Evolutionary conservation across 1,139 yeast species (phyloP).

Genomic region (Saccharomyces uvarum): DNA sequence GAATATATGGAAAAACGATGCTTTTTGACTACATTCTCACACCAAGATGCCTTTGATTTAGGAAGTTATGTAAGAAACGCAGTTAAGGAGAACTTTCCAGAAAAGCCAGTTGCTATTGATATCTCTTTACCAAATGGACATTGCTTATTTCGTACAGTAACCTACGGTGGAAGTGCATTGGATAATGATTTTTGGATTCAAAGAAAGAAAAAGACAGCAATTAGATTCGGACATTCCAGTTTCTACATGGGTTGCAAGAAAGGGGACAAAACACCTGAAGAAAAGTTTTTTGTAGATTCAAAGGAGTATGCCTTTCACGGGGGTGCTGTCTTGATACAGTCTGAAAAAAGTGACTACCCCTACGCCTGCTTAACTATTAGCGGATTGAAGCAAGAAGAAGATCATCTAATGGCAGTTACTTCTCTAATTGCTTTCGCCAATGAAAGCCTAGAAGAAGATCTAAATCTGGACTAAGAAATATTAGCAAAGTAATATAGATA

Average conservation of each 20-base stretch:
- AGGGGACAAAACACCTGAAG: conserved; percentile 23
- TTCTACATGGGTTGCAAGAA: conserved; percentile 46
- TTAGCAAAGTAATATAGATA: not conserved
- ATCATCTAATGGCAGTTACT: conserved; percentile 24
- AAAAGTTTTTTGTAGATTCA: conserved; percentile 38
- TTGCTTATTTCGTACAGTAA: conserved; percentile 44
- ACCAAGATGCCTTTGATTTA: conserved; percentile 22
- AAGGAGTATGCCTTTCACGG: conserved; percentile 54
- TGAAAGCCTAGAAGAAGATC: conserved; percentile 7
- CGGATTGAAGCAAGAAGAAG: conserved; percentile 39
- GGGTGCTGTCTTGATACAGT: conserved; percentile 52
- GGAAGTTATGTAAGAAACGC: conserved; percentile 20
- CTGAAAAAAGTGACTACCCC: conserved; percentile 39
- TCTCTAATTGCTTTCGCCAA: conserved; percentile 13
- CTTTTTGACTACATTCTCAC: conserved; percentile 16
- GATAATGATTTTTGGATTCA: conserved; percentile 57
- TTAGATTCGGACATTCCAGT: conserved; percentile 47
- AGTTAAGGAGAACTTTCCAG: conserved; percentile 20
- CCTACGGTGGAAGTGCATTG: conserved; percentile 35
- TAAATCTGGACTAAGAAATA: conserved; percentile 12
- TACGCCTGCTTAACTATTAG: conserved; percentile 53
- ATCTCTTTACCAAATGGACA: conserved; percentile 46
- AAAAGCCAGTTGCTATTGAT: conserved; percentile 42
- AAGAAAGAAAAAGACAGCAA: conserved; percentile 46
- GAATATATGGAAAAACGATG: conserved; percentile 16